Base-by-base conservation (phyloP, 179 eudicot genomes). In the Corrigiola litoralis region DNA sequence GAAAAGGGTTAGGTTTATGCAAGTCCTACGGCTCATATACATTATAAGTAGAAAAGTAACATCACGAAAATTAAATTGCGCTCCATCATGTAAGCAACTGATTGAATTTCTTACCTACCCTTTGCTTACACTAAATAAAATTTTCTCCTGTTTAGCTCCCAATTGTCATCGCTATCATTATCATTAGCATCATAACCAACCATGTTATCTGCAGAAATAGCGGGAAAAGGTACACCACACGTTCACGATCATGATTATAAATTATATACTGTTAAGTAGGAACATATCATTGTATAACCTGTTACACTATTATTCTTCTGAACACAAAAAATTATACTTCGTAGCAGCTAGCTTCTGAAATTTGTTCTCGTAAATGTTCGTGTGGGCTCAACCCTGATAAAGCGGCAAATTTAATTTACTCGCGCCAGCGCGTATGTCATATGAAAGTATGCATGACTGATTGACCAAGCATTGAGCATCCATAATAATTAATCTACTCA, bases 221-320 rank as follows among this genome's bases (percentile, higher is more conserved):
- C 51, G 73, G 60, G 4, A 60, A 60, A 40, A 61, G 60, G 32
- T 16, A 51, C 45, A 59, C 54, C 67, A 69, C 73, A 69, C 67
- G 73, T 60, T 69, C 67, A 51, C 53, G 40, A 51, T 50, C 60
- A 61, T 69, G 40, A 69, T 58, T 38, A 34, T 51, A 28, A 4
- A 14, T 45, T 4, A 38, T 27, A 16, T 32, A 12, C 34, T 2
- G 16, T 0, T 31, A 1, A 44, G 18, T 33, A 55, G 21, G 18
- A 40, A 12, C 51, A 40, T 40, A 53, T 40, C 23, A 20, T 46
- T 42, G 21, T 14, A 46, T 67, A 32, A 16, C 56, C 37, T 33
- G 33, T 29, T 54, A 29, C 31, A 54, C 18, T 31, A 36, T 21
- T 36, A 45, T 44, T 38, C 42, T 41, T 65, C 18, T 4, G 29